phyloP scores from a whole-genome alignment of 2,329 filamentous ascomycete species.

The Colletotrichum sp. region DNA sequence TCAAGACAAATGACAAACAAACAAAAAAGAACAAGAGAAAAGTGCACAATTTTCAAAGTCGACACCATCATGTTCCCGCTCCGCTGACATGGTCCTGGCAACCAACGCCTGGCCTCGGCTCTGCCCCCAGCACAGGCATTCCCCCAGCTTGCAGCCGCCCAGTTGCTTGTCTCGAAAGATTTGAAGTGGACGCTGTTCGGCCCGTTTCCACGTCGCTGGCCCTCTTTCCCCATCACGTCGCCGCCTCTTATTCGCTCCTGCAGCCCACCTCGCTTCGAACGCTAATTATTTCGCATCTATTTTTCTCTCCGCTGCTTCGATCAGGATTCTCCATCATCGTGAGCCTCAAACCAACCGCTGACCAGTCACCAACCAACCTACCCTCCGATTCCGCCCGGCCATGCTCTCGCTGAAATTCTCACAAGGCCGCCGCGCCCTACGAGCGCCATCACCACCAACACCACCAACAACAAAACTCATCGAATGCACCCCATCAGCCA shows the following conservation, averaged over 20 bases:
- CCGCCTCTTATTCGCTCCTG: background rate
- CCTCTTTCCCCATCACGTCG: background rate
- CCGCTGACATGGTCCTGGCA: background rate
- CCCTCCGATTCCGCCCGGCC: background rate
- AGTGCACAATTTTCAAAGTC: background rate
- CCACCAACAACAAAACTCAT: background rate
- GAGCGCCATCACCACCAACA: background rate
- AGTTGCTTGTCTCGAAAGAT: background rate
- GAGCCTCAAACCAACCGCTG: background rate
- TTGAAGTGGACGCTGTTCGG: constrained; percentile 4
- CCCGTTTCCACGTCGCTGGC: constrained; percentile 4
- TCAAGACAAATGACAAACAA: background rate
- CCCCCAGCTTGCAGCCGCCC: background rate
- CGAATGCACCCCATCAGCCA: background rate
- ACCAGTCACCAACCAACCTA: background rate
- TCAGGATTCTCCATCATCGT: background rate
- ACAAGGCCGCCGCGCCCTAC: background rate
- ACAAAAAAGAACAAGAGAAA: background rate
- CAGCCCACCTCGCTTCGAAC: background rate
- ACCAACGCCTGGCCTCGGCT: background rate
- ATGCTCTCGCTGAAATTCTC: background rate
- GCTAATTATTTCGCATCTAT: constrained; percentile 15
- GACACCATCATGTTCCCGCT: background rate
- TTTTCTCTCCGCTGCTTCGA: background rate
- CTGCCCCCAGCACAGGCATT: background rate